A percentile compares a stretch with the other conserved stretches of the same genome.
These are phyloP conservation scores for Aegilops speltoides DNA, from an alignment of 176 grass and related monocot species.

Conservation along the genomic window DNA sequence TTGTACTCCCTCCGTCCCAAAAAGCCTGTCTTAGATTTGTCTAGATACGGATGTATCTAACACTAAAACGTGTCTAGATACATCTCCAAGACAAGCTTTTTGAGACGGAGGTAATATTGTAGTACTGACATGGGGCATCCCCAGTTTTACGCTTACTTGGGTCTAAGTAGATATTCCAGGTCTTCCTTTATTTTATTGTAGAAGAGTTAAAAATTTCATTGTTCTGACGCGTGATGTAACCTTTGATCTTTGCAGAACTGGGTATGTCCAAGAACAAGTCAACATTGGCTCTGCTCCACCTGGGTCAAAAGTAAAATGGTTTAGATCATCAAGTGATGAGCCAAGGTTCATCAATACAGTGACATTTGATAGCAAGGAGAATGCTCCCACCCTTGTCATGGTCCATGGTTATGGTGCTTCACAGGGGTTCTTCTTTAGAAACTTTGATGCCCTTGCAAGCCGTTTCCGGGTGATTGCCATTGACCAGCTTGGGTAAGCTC, in stretches of 20 bases:
- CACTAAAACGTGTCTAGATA: too few relatives aligned
- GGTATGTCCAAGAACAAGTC: conserved; percentile 79
- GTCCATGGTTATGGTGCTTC: conserved; percentile 97
- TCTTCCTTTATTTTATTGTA: background rate
- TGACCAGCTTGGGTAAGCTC: conserved; percentile 91
- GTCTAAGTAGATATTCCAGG: background rate
- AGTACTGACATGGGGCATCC: background rate
- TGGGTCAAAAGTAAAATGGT: conserved; percentile 88
- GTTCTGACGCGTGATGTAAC: background rate
- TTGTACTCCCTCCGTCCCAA: too few relatives aligned
- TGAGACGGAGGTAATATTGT: too few relatives aligned
- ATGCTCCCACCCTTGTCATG: conserved; percentile 91
- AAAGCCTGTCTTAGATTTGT: too few relatives aligned
- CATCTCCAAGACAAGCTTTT: too few relatives aligned
- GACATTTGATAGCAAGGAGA: conserved; percentile 90
- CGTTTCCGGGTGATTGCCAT: conserved; percentile 90
- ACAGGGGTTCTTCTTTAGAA: conserved; percentile 93
- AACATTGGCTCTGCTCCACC: conserved; percentile 93
- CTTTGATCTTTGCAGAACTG: conserved; percentile 55
- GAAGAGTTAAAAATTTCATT: background rate
- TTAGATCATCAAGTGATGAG: conserved; percentile 82
- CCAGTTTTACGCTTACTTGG: background rate
- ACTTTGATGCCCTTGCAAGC: conserved; percentile 90
- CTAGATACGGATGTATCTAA: too few relatives aligned
- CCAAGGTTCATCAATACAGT: conserved; percentile 98